Base-by-base conservation (phyloP, 2,329 filamentous ascomycete genomes). In the Pseudophaeomoniella oleicola region DNA sequence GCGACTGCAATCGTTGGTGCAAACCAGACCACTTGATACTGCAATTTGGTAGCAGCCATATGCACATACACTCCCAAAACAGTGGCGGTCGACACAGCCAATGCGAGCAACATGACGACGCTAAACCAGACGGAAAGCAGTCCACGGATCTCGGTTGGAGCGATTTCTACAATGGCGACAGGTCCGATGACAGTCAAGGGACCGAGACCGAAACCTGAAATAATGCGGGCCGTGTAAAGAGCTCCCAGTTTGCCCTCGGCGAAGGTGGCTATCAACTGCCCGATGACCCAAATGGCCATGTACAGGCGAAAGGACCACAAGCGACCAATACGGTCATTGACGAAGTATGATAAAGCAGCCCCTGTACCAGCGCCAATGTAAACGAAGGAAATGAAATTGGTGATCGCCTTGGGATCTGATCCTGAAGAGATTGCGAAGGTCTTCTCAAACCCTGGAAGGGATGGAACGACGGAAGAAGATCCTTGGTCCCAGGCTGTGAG, bases 1-100 rank as follows among this genome's bases (percentile, higher is more conserved):
- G 87, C 57, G 3, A 71, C 71, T 2, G 81, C 76, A 49, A 87
- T 85, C 50, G 85, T 85, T 54, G 88, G 79, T 84, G 0, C 82
- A 81, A 0, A 84, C 70, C 31, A 80, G 66, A 71, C 70, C 66
- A 37, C 58, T 52, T 4, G 49, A 46, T 14, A 52, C 49, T n/a
- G 62, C 60, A 39, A 55, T 52, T 31, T 60, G 51, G 13, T 63
- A 62, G 44, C n/a, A n/a, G n/a, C n/a, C n/a, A 37, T 17, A 32
- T 22, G 15, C 4, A 29, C 57, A 2, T 59, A 62, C n/a, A 52
- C 46, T 34, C 64, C 59, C 16, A 58, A 54, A 15, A 75, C 22
- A 27, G 22, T 83, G 16, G 81, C 82, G 37, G 82, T 57, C 50
- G 87, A 87, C 15, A 87, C 81, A 35, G 79, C 67, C 1, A 75